phyloP scores from a whole-genome alignment of 768 basidiomycete species.

The Amanita exitialis region DNA sequence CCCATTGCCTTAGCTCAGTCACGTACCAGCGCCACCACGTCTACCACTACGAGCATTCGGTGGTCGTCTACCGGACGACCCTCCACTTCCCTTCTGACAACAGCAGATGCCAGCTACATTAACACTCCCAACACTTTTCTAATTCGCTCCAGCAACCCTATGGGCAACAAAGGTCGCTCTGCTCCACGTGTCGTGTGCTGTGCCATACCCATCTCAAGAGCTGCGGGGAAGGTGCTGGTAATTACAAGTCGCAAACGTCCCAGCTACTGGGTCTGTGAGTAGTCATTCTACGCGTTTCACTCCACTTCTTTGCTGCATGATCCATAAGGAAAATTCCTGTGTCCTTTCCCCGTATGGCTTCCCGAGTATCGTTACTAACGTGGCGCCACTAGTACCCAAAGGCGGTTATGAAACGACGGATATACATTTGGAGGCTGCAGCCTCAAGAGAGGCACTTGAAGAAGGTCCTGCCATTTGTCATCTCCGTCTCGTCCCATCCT shows the following conservation, averaged over 20 bases:
- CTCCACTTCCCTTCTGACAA: slow-evolving; percentile 8
- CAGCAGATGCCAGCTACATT: slow-evolving; percentile 20
- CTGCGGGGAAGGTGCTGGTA: slow-evolving; percentile 70
- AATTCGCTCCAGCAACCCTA: slow-evolving; percentile 15
- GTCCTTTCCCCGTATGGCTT: slow-evolving; percentile 5
- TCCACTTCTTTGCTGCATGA: slow-evolving; percentile 4
- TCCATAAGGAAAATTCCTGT: slow-evolving; percentile 2
- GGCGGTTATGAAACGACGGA: slow-evolving; percentile 85
- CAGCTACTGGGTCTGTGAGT: slow-evolving; percentile 86
- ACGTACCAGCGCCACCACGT: slow-evolving; percentile 3
- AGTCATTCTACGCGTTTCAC: slow-evolving; percentile 7
- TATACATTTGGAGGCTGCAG: slow-evolving; percentile 75
- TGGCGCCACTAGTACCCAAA: slow-evolving; percentile 60
- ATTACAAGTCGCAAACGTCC: slow-evolving; percentile 79
- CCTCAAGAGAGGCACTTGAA: slow-evolving; percentile 88
- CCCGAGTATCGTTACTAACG: background rate
- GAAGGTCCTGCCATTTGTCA: slow-evolving; percentile 89
- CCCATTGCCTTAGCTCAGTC: background rate
- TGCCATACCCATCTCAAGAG: slow-evolving; percentile 73
- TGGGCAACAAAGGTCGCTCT: slow-evolving; percentile 66
- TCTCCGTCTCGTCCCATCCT: slow-evolving; percentile 65
- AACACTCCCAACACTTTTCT: slow-evolving; percentile 11
- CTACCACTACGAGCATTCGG: slow-evolving; percentile 10
- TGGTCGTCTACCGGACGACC: slow-evolving; percentile 15
- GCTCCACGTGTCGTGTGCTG: slow-evolving; percentile 85